Base-by-base conservation (phyloP, 805 yeast genomes). In the Teunomyces kruisii region DNA sequence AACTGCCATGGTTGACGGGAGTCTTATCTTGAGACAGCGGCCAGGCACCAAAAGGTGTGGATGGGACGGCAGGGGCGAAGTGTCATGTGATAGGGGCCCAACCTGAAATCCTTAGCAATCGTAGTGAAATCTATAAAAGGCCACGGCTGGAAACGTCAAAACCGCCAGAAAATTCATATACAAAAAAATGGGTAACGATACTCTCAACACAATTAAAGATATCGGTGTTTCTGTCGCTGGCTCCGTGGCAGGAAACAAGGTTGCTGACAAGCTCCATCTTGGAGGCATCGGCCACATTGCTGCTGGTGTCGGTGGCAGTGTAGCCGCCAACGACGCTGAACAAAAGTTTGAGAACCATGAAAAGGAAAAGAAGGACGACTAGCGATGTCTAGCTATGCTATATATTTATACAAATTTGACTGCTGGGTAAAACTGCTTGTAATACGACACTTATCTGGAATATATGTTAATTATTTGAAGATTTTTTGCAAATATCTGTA, bases 161-260 rank as follows among this genome's bases (percentile, higher is more conserved):
- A 4, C 35, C 16, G 7, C n/a, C 32, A 30, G 32, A 9, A 6
- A 29, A 29, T 29, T n/a, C 9, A 4, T 10, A 26, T 10, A 26
- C 12, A 8, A 3, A 10, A 48, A 41, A 19, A 51, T 50, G 56
- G 48, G 49, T n/a, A 51, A 46, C 29, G 48, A 48, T 41, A 37
- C 33, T 24, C 41, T 35, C 17, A 50, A 61, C 40, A 56, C 59
- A 16, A 64, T 52, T 39, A 67, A 68, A 49, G 56, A 64, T 53
- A 65, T 68, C 42, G 70, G 64, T 6, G 68, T 61, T 15, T 57
- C 65, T 3, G 66, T 67, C 30, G 70, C 61, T 4, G 73, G 73
- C 4, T 65, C 70, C n/a, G n/a, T 68, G 14, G 70, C 61, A 4
- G 73, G 68, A n/a, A 64, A 62, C 53, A 65, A 65, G 54, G 62